Evolutionary conservation across 73 alveolate species (phyloP).

Genomic region (Tetrahymena malaccensis): DNA sequence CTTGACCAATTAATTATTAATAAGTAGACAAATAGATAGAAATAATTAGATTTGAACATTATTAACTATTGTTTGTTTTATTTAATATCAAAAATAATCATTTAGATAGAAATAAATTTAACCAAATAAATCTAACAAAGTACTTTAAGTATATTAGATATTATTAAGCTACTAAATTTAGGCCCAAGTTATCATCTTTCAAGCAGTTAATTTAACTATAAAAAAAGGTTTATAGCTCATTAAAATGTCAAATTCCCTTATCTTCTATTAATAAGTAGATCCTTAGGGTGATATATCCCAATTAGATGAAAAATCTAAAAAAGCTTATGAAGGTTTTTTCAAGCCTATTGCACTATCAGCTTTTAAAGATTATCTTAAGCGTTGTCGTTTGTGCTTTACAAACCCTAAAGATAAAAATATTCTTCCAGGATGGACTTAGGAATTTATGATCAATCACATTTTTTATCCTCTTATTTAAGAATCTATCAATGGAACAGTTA

Average conservation of each 20-base stretch:
- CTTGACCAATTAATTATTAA: neutral
- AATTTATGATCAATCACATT: neutral
- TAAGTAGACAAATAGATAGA: neutral
- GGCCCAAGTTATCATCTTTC: neutral
- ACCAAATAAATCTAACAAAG: neutral
- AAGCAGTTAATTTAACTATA: neutral
- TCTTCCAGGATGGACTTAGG: neutral
- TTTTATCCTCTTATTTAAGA: neutral
- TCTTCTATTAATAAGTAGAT: neutral
- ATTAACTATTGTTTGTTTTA: neutral
- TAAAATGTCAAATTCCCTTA: neutral
- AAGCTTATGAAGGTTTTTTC: neutral
- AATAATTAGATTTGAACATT: neutral
- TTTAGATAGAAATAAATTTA: neutral
- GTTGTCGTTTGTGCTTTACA: neutral
- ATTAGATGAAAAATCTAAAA: neutral
- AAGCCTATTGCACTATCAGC: neutral
- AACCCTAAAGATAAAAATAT: neutral
- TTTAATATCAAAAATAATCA: neutral
- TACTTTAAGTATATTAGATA: neutral
- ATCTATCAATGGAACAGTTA: neutral
- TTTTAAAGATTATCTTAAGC: neutral
- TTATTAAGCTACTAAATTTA: neutral
- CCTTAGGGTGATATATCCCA: neutral
- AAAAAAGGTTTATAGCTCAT: neutral